These are phyloP conservation scores for Metrosideros polymorpha DNA, from an alignment of 441 rosid species.

Conservation along the genomic window DNA sequence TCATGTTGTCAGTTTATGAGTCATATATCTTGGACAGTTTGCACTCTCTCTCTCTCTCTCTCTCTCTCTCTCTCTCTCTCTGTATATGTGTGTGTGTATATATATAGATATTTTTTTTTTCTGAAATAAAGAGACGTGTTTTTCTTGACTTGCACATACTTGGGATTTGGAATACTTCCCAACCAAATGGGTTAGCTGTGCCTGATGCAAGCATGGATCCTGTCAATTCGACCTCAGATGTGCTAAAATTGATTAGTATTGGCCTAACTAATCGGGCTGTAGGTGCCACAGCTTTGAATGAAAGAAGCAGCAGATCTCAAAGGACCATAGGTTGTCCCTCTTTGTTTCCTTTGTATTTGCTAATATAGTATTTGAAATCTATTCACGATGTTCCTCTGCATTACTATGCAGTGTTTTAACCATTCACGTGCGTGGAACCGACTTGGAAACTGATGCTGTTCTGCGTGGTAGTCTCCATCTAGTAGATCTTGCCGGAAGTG, in stretches of 20 bases:
- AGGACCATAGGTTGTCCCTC: conserved; percentile 56
- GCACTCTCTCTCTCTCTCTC: too few relatives aligned
- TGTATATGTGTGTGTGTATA: too few relatives aligned
- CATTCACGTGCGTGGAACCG: conserved; percentile 25
- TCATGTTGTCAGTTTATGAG: not conserved
- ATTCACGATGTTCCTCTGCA: not conserved
- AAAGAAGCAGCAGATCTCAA: conserved; percentile 96
- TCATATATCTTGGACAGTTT: not conserved
- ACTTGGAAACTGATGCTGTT: conserved; percentile 47
- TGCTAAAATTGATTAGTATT: conserved; percentile 66
- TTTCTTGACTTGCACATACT: conserved; percentile 80
- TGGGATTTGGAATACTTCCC: conserved; percentile 77
- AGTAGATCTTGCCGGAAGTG: conserved; percentile 18
- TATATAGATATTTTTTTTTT: not conserved
- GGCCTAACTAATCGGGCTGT: conserved; percentile 84
- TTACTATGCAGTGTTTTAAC: conserved; percentile 7
- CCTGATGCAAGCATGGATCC: conserved; percentile 91
- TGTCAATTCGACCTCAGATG: conserved; percentile 76
- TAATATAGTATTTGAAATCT: conserved; percentile 1
- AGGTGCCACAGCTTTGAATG: conserved; percentile 88
- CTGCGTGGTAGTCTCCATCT: conserved; percentile 57
- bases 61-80: too few relatives aligned
- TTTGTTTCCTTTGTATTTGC: not conserved
- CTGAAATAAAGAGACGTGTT: not conserved
- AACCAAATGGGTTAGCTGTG: conserved; percentile 83